These are phyloP conservation scores for Paracorniculantispora psalliotae DNA, from an alignment of 2,329 filamentous ascomycete species.

Conservation along the genomic window DNA sequence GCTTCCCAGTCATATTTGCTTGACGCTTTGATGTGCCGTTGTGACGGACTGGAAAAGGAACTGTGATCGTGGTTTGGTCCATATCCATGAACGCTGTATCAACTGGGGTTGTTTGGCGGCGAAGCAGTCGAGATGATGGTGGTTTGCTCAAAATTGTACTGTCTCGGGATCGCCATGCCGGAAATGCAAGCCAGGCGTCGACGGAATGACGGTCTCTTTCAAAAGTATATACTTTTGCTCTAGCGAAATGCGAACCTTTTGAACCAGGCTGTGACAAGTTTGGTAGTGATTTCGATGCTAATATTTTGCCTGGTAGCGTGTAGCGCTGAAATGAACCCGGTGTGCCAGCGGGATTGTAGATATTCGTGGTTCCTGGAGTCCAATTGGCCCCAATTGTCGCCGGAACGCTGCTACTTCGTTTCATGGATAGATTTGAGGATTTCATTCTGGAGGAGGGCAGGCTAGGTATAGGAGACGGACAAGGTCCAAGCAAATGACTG, in stretches of 20 bases:
- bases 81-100: background rate
- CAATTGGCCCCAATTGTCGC: background rate
- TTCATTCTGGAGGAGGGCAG: background rate
- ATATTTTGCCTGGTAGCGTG: background rate
- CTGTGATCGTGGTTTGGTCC: background rate
- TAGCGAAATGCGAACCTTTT: background rate
- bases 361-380: background rate
- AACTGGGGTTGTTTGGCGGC: background rate
- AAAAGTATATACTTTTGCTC: background rate
- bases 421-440: slow-evolving; percentile 12
- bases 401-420: slow-evolving; percentile 11
- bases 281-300: slow-evolving; percentile 1
- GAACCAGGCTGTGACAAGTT: slow-evolving; percentile 1
- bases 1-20: background rate
- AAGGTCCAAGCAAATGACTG: background rate
- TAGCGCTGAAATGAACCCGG: slow-evolving; percentile 10
- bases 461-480: slow-evolving; percentile 17
- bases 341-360: background rate
- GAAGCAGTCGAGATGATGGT: background rate
- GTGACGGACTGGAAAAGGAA: background rate
- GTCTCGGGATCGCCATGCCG: slow-evolving; percentile 26
- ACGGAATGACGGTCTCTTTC: slow-evolving; percentile 28
- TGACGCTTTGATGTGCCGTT: background rate
- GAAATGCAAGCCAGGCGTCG: slow-evolving; percentile 34
- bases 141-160: slow-evolving; percentile 16